Evolutionary conservation across 371 early-diverging fungal species (phyloP).

Genomic region (Coemansia sp.): DNA sequence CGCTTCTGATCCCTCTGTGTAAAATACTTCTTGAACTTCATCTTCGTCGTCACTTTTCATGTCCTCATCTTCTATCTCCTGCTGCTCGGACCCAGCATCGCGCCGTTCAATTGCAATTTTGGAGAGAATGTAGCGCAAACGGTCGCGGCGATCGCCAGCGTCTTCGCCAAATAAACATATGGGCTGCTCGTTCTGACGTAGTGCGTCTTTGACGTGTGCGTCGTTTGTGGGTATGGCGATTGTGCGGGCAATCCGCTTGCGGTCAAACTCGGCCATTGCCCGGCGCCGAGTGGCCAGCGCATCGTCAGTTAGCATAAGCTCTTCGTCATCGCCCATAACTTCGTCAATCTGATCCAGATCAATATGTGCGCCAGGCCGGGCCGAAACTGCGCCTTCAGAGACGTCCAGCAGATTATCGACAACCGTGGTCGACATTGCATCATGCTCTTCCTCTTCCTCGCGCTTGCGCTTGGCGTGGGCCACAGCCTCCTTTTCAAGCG

Average conservation of each 20-base stretch:
- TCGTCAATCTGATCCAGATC: constrained; percentile 35
- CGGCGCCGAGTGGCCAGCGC: constrained; percentile 34
- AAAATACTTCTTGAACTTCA: constrained; percentile 77
- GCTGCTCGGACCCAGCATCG: constrained; percentile 20
- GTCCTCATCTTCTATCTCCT: constrained; percentile 6
- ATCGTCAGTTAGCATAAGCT: constrained; percentile 15
- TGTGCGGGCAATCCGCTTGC: constrained; percentile 71
- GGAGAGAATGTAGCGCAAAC: constrained; percentile 73
- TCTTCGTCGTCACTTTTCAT: constrained; percentile 48
- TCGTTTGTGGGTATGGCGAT: constrained; percentile 94
- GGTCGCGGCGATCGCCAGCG: constrained; percentile 85
- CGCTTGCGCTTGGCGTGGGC: constrained; percentile 48
- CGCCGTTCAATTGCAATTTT: constrained; percentile 51
- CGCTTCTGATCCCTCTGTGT: constrained; percentile 72
- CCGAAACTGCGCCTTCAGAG: constrained; percentile 3
- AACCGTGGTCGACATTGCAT: not conserved
- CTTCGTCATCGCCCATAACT: constrained; percentile 11
- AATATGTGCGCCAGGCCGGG: constrained; percentile 10
- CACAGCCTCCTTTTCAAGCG: constrained; percentile 40
- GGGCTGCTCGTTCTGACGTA: constrained; percentile 81
- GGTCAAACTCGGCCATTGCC: constrained; percentile 78
- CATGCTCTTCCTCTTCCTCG: constrained; percentile 22
- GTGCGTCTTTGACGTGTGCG: constrained; percentile 66
- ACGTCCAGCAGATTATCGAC: constrained; percentile 1
- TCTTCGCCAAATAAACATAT: constrained; percentile 93